Evolutionary conservation across 225 moss, liverwort and hornwort genomes (phyloP), one percentile per base, ranked within the genome.

Genomic region (Takakia lepidozioides): DNA sequence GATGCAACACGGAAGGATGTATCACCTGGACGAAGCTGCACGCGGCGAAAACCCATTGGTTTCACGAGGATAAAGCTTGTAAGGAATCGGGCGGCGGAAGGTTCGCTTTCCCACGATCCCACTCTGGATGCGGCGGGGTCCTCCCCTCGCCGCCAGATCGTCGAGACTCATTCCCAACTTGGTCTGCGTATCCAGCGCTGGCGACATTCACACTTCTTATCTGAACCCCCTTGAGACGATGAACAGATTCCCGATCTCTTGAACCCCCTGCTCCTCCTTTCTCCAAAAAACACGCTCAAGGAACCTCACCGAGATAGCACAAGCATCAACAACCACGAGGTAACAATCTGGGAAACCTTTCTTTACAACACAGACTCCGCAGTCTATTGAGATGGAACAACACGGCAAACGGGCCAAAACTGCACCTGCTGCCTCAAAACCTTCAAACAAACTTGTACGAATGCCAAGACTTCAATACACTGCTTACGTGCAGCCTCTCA

Each of bases 141-240:
- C 78, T 53, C 83, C 86, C 43, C 95, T 74, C 27, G 95, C 84
- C 35, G 95, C 69, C 35, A 95, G 70, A 61, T 95, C 95, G 77
- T 95, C 95, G 59, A 95, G 72, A 83, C 90, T 95, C 95, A 95
- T 95, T 42, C 90, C 90, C 66, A 95, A 80, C 69, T 95, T 90
- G 51, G 90, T 87, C 64, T 95, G 95, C 5, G 90, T 95, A 80
- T 95, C 90, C 60, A 95, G 70, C 58, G 73, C 82, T 46, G 59
- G 70, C 76, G 95, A 95, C 95, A 95, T 95, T 60, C 66, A 77
- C 36, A 51, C 60, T 47, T 48, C 52, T 43, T 56, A 49, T 13
- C 1, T 23, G 9, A 51, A 38, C 46, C 50, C 57, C 14, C 40
- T 43, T 10, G 18, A 13, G n/a, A n/a, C n/a, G n/a, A n/a, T n/a